Conservation (phyloP, 345 rosid species). For the Trapa incisa region DNA sequence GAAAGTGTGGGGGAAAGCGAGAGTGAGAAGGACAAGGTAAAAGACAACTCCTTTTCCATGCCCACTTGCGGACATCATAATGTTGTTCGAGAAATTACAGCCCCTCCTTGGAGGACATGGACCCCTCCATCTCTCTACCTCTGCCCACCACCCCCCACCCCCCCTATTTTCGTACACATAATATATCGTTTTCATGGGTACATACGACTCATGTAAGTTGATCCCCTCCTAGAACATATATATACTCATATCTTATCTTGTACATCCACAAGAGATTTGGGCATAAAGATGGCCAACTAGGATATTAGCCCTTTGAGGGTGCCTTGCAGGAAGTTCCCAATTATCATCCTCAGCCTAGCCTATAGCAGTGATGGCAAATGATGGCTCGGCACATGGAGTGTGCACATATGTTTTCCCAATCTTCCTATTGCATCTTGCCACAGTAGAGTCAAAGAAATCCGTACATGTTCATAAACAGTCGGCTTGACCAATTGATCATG, state of each 20-base stretch:
- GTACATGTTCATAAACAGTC: too few relatives aligned
- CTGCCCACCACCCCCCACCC: too few relatives aligned
- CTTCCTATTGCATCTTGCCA: too few relatives aligned
- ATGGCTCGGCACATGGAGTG: neutral
- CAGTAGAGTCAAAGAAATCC: too few relatives aligned
- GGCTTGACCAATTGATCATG: too few relatives aligned
- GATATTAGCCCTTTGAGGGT: neutral
- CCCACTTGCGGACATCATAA: constrained; percentile 3
- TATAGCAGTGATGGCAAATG: neutral
- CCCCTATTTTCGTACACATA: too few relatives aligned
- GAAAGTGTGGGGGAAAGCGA: neutral
- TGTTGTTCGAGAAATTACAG: neutral
- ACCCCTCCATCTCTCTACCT: neutral
- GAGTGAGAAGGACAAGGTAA: neutral
- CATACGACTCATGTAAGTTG: too few relatives aligned
- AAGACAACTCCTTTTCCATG: neutral
- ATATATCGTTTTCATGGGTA: too few relatives aligned
- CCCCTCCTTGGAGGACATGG: neutral
- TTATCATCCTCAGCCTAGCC: neutral
- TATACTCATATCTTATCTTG: neutral
- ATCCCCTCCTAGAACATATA: too few relatives aligned
- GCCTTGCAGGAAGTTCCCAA: neutral
- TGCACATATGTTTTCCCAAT: too few relatives aligned
- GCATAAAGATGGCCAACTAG: neutral
- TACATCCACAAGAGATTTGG: neutral